Evolutionary conservation across 768 basidiomycete species (phyloP), one percentile per base, ranked within the genome.

Genomic region (Calocera cornea): DNA sequence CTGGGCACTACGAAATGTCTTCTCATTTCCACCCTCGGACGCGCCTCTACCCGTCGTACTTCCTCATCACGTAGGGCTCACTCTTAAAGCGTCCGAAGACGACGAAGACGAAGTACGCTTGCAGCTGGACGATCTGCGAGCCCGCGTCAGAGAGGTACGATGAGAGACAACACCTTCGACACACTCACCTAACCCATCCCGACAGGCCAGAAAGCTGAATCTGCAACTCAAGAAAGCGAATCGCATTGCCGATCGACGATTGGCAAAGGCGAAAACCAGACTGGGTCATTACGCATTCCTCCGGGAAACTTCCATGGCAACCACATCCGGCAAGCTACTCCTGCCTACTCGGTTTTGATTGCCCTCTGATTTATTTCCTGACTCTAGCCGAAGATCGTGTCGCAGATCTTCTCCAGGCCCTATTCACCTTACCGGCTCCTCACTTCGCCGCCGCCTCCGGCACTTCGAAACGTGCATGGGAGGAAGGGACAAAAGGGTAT

Each of bases 1-100:
- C 0, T 95, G 93, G 92, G 87, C 86, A 12, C 75, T 93, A 73
- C 80, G 92, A 44, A 97, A 95, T 76, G 88, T 93, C 67, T 95
- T 95, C 72, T 83, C 86, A 65, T 82, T 93, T 17, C 72, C 73
- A 10, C 84, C 87, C 0, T 79, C 83, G 1, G 85, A 86, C 68
- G 16, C 36, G 14, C 36, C 64, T 1, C 72, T 91, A 36, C 86
- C 86, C 0, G 78, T 92, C 34, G 85, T 92, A 16, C 81, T 86
- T 2, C 88, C 88, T 1, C 90, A 91, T 72, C 92, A 95, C 67
- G 81, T 82, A 65, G 83, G 84, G 0, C 77, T 92, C 34, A 83
- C 92, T 76, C 80, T 95, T 65, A 82, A 83, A 1, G 74, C 80
- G 34, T 82, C 83, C 0, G 78, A 81, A n/a, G 83, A 87, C 71